Evolutionary conservation across 257 asterid genomes (phyloP).

Genomic region (Vinca minor): DNA sequence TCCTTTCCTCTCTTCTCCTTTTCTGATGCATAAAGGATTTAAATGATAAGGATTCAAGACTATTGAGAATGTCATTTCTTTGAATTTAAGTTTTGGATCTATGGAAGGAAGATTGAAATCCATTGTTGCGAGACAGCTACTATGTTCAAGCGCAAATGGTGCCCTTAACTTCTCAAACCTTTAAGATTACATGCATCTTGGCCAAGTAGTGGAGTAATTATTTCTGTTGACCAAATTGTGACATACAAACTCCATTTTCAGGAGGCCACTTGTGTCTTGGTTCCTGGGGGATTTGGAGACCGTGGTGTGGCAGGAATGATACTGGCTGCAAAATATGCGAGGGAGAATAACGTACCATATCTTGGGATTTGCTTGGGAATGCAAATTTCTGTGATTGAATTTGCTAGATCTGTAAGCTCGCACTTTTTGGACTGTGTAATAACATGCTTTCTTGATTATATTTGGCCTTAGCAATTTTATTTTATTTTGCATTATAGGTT

Average conservation of each 20-base stretch:
- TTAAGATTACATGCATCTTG: too few relatives aligned
- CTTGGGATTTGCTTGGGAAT: conserved; percentile 97
- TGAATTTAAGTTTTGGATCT: too few relatives aligned
- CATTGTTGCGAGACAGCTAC: not conserved
- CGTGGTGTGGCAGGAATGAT: conserved; percentile 96
- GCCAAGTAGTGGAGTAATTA: too few relatives aligned
- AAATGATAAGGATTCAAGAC: too few relatives aligned
- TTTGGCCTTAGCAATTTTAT: conserved; percentile 4
- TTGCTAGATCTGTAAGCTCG: conserved; percentile 73
- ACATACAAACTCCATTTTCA: conserved; percentile 25
- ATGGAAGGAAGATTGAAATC: not conserved
- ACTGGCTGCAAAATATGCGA: conserved; percentile 91
- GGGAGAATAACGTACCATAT: conserved; percentile 79
- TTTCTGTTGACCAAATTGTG: not conserved
- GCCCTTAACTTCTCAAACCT: too few relatives aligned
- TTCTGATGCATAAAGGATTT: too few relatives aligned
- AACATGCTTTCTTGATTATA: not conserved
- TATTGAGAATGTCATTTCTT: too few relatives aligned
- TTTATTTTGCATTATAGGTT: conserved; percentile 38
- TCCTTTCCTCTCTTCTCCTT: not conserved
- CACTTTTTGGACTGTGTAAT: conserved; percentile 7
- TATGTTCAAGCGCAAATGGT: too few relatives aligned
- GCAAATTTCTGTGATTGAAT: conserved; percentile 95
- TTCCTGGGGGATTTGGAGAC: conserved; percentile 99
- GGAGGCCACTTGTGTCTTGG: conserved; percentile 91